Evolutionary conservation across 2,329 filamentous ascomycete species (phyloP).

Genomic region (Ophiostoma ulmi): DNA sequence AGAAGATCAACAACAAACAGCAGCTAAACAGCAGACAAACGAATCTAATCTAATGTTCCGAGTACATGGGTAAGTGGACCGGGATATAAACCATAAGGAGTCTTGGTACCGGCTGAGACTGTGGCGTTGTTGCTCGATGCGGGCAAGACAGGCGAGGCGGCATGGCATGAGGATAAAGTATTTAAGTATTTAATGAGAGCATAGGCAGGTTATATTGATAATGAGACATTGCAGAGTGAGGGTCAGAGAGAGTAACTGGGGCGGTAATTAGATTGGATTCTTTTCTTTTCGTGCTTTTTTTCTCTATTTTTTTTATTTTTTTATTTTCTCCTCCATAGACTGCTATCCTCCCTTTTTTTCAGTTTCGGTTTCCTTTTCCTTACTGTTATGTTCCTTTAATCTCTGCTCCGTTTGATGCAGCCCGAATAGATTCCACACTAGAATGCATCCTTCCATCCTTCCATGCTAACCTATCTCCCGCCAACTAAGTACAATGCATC

Average conservation of each 20-base stretch:
- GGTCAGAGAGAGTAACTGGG: not conserved
- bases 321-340: not conserved
- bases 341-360: not conserved
- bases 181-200: not conserved
- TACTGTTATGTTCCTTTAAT: not conserved
- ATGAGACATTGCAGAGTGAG: not conserved
- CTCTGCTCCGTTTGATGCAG: not conserved
- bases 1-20: not conserved
- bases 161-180: not conserved
- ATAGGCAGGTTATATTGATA: not conserved
- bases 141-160: conserved; percentile 24
- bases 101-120: not conserved
- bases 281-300: not conserved
- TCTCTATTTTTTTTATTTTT: not conserved
- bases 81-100: not conserved
- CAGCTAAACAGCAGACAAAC: not conserved
- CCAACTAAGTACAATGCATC: not conserved
- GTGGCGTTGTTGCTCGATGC: conserved; percentile 19
- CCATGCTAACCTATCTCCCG: not conserved
- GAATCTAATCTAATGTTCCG: not conserved
- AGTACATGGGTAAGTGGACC: not conserved
- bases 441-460: not conserved
- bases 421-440: too few species aligned
- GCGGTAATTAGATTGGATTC: not conserved
- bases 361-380: not conserved